A percentile compares a stretch with the other conserved stretches of the same genome.
Conservation (phyloP, 352 stramenopile species). For the Globisporangium apiculatum region DNA sequence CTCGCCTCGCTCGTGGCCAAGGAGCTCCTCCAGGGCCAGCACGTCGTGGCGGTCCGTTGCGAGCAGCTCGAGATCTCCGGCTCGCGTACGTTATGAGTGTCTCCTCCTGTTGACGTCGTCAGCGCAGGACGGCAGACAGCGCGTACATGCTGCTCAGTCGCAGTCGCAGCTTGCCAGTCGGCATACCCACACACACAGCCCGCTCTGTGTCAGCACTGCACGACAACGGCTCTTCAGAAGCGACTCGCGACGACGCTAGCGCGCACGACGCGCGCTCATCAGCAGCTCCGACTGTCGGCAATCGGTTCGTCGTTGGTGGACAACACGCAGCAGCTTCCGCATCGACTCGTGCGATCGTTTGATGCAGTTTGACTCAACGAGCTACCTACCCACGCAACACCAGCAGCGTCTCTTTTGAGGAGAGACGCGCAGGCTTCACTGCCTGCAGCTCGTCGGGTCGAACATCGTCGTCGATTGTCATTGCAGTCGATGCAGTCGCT, state of each 20-base stretch:
- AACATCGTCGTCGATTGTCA: not conserved
- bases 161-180: too few species aligned
- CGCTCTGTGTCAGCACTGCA: too few species aligned
- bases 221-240: too few species aligned
- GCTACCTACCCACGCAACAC: not conserved
- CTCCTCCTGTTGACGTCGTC: too few species aligned
- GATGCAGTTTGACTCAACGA: not conserved
- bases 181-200: too few species aligned
- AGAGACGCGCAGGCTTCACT: not conserved
- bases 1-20: constrained; percentile 98
- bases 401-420: not conserved
- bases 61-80: constrained; percentile 99
- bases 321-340: not conserved
- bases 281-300: not conserved
- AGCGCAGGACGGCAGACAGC: too few species aligned
- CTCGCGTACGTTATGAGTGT: constrained; percentile 73
- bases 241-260: not conserved
- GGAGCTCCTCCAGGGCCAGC: constrained; percentile 98
- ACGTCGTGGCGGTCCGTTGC: constrained; percentile 97
- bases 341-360: not conserved
- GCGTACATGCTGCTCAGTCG: too few species aligned
- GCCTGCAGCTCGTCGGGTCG: not conserved
- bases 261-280: too few species aligned
- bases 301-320: not conserved
- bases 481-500: not conserved